These are phyloP conservation scores for Phytophthora parvispora DNA, from an alignment of 352 stramenopile species.

Conservation along the genomic window DNA sequence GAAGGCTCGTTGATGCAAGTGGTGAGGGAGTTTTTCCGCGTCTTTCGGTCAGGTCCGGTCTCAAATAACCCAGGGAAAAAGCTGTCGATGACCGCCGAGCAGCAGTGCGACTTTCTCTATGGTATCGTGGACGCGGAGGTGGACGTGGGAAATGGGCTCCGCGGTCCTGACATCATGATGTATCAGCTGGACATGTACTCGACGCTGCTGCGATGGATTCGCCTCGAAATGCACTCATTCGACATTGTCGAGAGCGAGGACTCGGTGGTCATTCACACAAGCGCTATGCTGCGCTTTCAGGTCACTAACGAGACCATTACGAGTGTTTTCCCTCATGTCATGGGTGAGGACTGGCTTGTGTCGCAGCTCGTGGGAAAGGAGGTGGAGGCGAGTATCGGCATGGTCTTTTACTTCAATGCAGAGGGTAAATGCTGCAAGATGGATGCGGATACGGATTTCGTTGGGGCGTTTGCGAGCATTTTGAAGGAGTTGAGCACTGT, in stretches of 20 bases:
- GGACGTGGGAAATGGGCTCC: background rate
- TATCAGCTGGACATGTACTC: background rate
- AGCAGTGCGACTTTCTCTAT: conserved; percentile 7
- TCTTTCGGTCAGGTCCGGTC: conserved; percentile 1
- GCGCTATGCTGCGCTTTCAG: background rate
- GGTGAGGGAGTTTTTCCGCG: conserved; percentile 19
- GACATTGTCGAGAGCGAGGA: background rate
- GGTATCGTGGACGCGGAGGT: background rate
- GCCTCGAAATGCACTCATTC: background rate
- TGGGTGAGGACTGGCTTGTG: background rate
- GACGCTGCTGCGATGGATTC: background rate
- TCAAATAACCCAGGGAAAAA: background rate
- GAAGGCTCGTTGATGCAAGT: conserved; percentile 11
- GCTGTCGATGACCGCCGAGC: background rate
- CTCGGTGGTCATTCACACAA: background rate
- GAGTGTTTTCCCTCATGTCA: background rate
- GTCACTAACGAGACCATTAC: background rate
- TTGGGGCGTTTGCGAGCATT: background rate
- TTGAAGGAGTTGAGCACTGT: background rate
- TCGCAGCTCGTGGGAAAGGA: background rate
- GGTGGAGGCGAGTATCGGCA: background rate
- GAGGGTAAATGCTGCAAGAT: background rate
- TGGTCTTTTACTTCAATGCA: background rate
- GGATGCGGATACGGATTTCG: background rate
- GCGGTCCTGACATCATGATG: background rate